Evolutionary conservation across 441 rosid genomes (phyloP), one percentile per base, ranked within the genome.

Genomic region (Isatis lusitanica): DNA sequence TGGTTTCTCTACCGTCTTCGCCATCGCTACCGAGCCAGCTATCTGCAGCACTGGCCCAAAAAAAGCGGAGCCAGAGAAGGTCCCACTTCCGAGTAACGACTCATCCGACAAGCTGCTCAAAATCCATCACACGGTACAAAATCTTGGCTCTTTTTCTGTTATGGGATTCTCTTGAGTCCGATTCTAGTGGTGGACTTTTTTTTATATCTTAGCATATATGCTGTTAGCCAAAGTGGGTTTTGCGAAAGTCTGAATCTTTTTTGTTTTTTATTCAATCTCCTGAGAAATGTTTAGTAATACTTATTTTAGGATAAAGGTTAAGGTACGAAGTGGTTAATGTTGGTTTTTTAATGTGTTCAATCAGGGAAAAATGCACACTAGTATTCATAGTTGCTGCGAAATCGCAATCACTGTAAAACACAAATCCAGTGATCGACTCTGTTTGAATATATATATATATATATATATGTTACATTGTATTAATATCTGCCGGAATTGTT

Each of bases 41-140:
- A 79, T 78, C 68, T 66, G 87, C 31, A 78, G 63, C 51, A 35
- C 40, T 9, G 84, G 35, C 6, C 78, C 28, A 9, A 64, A 76
- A 53, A 78, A 80, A 47, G 26, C 18, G 9, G 85, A 73, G 65
- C 40, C 79, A 31, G 58, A 68, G 44, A 80, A 53, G 44, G 53
- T 85, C 39, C 82, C 79, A 38, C 90, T 88, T 64, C 94, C 97
- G 9, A 87, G 87, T 38, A 88, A 90, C 61, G 84, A 87, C 35
- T 90, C 94, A 2, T 88, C 94, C 18, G 83, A 87, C 40, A 69
- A 77, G 51, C 88, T 90, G 5, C 78, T 90, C 43, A 84, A 84
- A 74, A 81, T 87, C 71, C 85, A 96, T 46, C 92, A 90, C 74
- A 83, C 91, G 75, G 91, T 86, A 83, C 43, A n/a, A 48, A 33